phyloP scores from a whole-genome alignment of 177 flowering plant species.

The Tripterygium wilfordii region DNA sequence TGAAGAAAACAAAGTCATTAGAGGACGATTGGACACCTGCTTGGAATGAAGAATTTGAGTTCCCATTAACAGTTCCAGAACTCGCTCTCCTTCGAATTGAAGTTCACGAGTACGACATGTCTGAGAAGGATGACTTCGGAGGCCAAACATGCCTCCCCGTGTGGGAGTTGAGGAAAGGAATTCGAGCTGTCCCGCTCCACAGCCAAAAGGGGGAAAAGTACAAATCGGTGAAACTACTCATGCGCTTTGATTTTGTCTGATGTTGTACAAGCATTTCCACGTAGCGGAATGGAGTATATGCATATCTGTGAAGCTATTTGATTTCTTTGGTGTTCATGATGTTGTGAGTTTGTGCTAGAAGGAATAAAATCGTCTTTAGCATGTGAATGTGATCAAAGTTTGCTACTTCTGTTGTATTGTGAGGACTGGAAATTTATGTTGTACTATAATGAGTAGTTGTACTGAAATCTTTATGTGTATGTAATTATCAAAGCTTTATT shows the following conservation, averaged over 20 bases:
- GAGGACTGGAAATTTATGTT: too few relatives aligned
- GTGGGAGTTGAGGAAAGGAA: background rate
- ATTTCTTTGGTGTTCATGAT: too few relatives aligned
- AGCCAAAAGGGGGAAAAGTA: slow-evolving; percentile 1
- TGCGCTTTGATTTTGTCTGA: slow-evolving; percentile 1
- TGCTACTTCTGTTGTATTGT: too few relatives aligned
- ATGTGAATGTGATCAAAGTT: too few relatives aligned
- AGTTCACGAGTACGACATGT: slow-evolving; percentile 5
- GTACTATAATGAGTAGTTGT: too few relatives aligned
- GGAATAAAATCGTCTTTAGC: too few relatives aligned
- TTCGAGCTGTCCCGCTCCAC: slow-evolving; percentile 4
- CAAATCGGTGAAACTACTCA: slow-evolving; percentile 1
- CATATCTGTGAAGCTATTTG: too few relatives aligned
- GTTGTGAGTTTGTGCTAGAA: too few relatives aligned
- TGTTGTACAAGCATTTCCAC: too few relatives aligned
- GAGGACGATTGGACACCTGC: slow-evolving; percentile 6
- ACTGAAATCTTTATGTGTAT: too few relatives aligned
- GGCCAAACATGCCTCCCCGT: slow-evolving; percentile 7
- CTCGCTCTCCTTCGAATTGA: slow-evolving; percentile 2
- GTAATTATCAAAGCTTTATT: too few relatives aligned
- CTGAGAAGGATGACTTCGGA: slow-evolving; percentile 6
- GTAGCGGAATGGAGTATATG: too few relatives aligned
- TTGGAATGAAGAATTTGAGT: slow-evolving; percentile 2
- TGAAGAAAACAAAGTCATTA: slow-evolving; percentile 3
- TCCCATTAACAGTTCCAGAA: slow-evolving; percentile 5